Evolutionary conservation across 768 basidiomycete genomes (phyloP), one percentile per base, ranked within the genome.

Genomic region (Tubosaeta sp.): DNA sequence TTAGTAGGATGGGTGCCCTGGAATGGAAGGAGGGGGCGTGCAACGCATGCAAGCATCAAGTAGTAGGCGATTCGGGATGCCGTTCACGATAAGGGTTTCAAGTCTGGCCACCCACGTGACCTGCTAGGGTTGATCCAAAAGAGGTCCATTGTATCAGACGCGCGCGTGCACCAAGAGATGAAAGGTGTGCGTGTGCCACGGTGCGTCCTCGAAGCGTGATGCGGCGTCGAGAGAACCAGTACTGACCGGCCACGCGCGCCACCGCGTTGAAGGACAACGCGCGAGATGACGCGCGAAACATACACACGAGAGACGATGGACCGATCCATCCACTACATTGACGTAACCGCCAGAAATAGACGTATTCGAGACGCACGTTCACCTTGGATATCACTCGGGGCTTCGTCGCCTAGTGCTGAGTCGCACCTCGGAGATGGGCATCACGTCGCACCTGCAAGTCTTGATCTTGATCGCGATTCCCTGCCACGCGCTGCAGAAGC

Each of bases 401-500:
- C 44, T 29, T 49, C 46, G 22, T 48, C 41, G 41, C 29, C 12
- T 16, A 41, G n/a, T 3, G 5, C 16, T 26, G 35, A 14, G 37
- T 38, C 33, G 31, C 41, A 35, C 54, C 57, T 51, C 50, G 53
- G 51, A 52, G 51, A 55, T 55, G 47, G 45, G 34, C 37, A 37
- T 39, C 46, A 48, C 45, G 51, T 10, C 5, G 39, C 41, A 43
- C 35, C 39, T 43, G 50, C 27, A 35, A 45, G 4, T 27, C 32
- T 17, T 27, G 53, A 50, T 46, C 49, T 9, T 43, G 34, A 38
- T 48, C 38, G 25, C 50, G 45, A 26, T 48, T 46, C 31, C 22
- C 55, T 53, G 2, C 58, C 31, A n/a, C 39, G 69, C 27, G 69
- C 22, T 42, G 41, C 25, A 4, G 22, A 5, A 81, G 56, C 82